Base-by-base conservation (phyloP, 371 early-diverging fungal genomes). In the Haplosporangium sp. region DNA sequence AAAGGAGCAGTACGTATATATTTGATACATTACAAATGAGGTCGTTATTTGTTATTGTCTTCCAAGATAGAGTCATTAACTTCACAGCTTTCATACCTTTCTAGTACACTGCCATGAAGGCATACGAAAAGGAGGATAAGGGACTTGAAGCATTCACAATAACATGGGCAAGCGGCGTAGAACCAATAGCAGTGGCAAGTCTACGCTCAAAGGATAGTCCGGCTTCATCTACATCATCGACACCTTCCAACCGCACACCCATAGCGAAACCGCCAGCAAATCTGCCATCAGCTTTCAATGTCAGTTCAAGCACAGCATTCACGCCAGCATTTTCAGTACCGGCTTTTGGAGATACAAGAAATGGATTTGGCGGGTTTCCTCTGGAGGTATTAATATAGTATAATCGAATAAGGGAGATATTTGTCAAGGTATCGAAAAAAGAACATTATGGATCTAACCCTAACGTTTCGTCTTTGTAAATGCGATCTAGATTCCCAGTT, bases 141-240 rank as follows among this genome's bases (percentile, higher is more conserved):
- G 61, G 52, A 7, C 48, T 77, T 11, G 61, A 59, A 11, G 45
- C 46, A 12, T 77, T 77, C 38, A 64, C 64, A 1, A 60, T 77
- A 9, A 42, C 64, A 20, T 77, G 79, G 79, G 79, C 79, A 18
- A 64, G 61, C 40, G 72, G 72, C 20, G 59, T 40, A 1, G 79
- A 71, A 16, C 79, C 79, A 9, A 43, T n/a, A 2, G n/a, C 42
- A 2, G 65, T 68, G 0, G n/a, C 79, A 0, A 59, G 21, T 62
- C 21, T 76, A 16, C 62, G 71, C 13, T 50, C 65, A 14, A 67
- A 64, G 43, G 62, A 54, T 4, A 40, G 18, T 5, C 29, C 59
- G 38, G 10, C 55, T 10, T 41, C 52, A 41, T 12, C 23, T 21
- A 41, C 43, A 46, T 42, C 57, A 40, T 40, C 58, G 18, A 13